These are phyloP conservation scores for Fraxinus dipetala DNA, from an alignment of 305 asterid species.

Conservation along the genomic window DNA sequence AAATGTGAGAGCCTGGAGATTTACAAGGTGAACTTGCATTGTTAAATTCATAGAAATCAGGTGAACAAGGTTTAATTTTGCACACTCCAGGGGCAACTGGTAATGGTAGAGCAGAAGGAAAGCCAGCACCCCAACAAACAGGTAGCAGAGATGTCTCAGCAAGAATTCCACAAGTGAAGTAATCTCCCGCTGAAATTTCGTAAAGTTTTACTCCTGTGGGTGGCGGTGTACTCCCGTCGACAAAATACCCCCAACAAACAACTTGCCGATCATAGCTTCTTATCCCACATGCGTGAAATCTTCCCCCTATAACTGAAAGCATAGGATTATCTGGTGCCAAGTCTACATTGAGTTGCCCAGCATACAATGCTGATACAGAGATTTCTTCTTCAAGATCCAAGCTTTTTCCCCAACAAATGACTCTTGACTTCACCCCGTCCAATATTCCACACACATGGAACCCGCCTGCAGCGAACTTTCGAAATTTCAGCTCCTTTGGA, in stretches of 20 bases:
- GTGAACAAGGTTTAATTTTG: slow-evolving; percentile 33
- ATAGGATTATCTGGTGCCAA: slow-evolving; percentile 37
- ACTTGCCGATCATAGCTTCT: slow-evolving; percentile 35
- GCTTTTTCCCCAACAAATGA: slow-evolving; percentile 48
- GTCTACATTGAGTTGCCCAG: slow-evolving; percentile 30
- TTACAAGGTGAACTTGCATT: slow-evolving; percentile 37
- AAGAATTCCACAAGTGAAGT: slow-evolving; percentile 46
- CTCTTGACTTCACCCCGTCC: slow-evolving; percentile 33
- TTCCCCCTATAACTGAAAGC: slow-evolving; percentile 43
- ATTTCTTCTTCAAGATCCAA: slow-evolving; percentile 38
- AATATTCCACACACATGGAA: slow-evolving; percentile 48
- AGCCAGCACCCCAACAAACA: slow-evolving; percentile 49
- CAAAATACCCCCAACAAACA: slow-evolving; percentile 47
- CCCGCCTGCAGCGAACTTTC: slow-evolving; percentile 47
- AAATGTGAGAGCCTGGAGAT: slow-evolving; percentile 36
- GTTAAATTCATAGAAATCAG: slow-evolving; percentile 38
- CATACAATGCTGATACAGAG: slow-evolving; percentile 15
- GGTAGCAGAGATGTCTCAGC: slow-evolving; percentile 34
- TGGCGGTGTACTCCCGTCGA: slow-evolving; percentile 40
- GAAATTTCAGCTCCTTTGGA: slow-evolving; percentile 34
- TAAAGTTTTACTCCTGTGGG: slow-evolving; percentile 40
- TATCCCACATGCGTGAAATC: slow-evolving; percentile 49
- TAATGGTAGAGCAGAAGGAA: slow-evolving; percentile 40
- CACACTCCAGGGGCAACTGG: slow-evolving; percentile 49
- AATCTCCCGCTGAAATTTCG: slow-evolving; percentile 49